Evolutionary conservation across 305 asterid genomes (phyloP), one percentile per base, ranked within the genome.

Genomic region (Vinca major): DNA sequence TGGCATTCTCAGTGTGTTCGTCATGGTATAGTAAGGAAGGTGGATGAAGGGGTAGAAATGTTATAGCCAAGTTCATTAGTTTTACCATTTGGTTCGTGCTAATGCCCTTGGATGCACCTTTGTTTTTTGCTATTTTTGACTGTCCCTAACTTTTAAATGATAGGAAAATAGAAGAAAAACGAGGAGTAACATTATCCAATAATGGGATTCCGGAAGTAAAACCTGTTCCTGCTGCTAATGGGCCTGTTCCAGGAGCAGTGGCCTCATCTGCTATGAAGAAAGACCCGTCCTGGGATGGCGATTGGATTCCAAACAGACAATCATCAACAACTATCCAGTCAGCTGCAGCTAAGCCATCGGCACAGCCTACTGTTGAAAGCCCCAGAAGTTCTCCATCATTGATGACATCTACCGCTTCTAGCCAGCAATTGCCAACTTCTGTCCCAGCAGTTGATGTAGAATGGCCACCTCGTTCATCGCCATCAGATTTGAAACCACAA

Each of bases 91-190:
- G 21, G 4, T 44, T 64, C 7, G 1, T 20, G 69, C 33, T 45
- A 45, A 17, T 14, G 53, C 11, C 39, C 62, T 1, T 48, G 16
- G 39, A 20, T 2, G 12, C 4, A 33, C 26, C 3, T 45, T 26
- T 2, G 57, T 48, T 55, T 56, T 45, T 45, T 44, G 62, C 33
- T 17, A 21, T 58, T 1, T 33, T 69, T 74, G 44, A 67, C 33
- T 26, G 57, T 64, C 68, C 54, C 70, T 16, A 61, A 37, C 64
- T 67, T 17, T 51, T 49, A n/a, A 68, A 55, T 77, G 50, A 67
- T 85, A 93, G 99, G 84, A 87, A 85, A 84, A 85, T 93, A 51
- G 99, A 93, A 91, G 99, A 89, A 83, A 91, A 90, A 79, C 81
- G 96, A 79, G 99, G 99, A 69, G 99, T 89, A 65, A 85, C 94